Evolutionary conservation across 441 rosid species (phyloP).

Genomic region (Bocquillonia castaneifolia): DNA sequence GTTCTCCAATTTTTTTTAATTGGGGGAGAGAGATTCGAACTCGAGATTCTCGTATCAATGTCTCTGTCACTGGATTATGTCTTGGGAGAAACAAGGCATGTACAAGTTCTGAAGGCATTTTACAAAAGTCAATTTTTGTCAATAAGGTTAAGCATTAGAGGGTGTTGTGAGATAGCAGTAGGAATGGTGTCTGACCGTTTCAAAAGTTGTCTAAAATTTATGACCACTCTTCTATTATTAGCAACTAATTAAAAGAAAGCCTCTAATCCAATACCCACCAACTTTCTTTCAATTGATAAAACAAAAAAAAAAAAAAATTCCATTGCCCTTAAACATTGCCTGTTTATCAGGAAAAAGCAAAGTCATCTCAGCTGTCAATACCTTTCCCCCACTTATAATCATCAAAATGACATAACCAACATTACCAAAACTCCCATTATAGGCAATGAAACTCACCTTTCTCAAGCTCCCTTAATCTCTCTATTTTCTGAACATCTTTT

Average conservation of each 20-base stretch:
- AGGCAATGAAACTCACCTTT: constrained; percentile 11
- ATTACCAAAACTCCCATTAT: constrained; percentile 7
- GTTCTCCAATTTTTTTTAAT: no score
- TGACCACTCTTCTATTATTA: constrained; percentile 18
- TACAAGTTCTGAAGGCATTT: no score
- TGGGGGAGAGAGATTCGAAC: no score
- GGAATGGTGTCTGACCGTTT: constrained; percentile 30
- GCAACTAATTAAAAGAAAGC: constrained; percentile 20
- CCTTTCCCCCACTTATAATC: constrained; percentile 22
- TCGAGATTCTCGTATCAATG: no score
- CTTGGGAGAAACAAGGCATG: no score
- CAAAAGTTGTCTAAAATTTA: constrained; percentile 9
- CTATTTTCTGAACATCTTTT: constrained; percentile 2
- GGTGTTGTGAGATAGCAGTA: no score
- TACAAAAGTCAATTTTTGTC: no score
- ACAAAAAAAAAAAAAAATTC: neutral
- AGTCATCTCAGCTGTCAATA: constrained; percentile 26
- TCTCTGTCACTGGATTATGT: no score
- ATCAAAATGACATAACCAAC: constrained; percentile 10
- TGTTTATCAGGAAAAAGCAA: constrained; percentile 18
- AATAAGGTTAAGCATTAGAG: no score
- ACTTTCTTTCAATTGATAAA: neutral
- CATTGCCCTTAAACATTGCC: constrained; percentile 28
- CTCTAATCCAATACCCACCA: no score
- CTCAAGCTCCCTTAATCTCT: neutral